Base-by-base conservation (phyloP, 164 flowering plant species). In the Stephania yunnanensis region DNA sequence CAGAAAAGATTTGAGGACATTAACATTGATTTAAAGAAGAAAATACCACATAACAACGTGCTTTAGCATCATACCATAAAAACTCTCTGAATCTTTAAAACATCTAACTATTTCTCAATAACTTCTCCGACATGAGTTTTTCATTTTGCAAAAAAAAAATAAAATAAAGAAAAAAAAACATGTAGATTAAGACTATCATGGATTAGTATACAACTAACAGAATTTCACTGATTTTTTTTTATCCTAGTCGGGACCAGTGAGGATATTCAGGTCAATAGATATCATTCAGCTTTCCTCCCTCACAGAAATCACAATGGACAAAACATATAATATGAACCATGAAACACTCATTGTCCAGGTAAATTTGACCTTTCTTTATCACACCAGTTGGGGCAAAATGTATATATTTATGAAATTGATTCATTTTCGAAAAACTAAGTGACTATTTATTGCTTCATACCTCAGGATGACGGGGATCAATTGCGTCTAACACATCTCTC, bases 401-500 rank as follows among this genome's bases (percentile, higher is more conserved):
- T 9, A 69, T n/a, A 15, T 53, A 12, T 71, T 58, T 3, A 58
- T 58, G 65, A 15, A 71, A 53, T n/a, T 71, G 65, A 71, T 53
- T 53, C 73, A 52, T 71, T 71, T 31, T 25, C 25, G 20, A 55
- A 61, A 31, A 13, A 31, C 7, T 36, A 10, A 7, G 9, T 7
- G 42, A 45, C 42, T 13, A 46, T 29, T 25, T 70, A 46, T 22
- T 50, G 50, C 61, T 44, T 71, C 68, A 65, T 87, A 96, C 99
- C 95, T 90, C 97, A 69, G 94, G 91, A 84, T 87, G 75, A 72
- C 84, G 92, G 77, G 82, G 70, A 84, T 88, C 87, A 76, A 91
- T 85, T 19, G 94, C 90, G 83, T 90, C 90, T 74, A 96, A 88
- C 67, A 96, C 98, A 69, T 94, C 99, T 77, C 87, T 89, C 72